Evolutionary conservation across 2,329 filamentous ascomycete species (phyloP).

Genomic region (Byssoonygena ceratinophila): DNA sequence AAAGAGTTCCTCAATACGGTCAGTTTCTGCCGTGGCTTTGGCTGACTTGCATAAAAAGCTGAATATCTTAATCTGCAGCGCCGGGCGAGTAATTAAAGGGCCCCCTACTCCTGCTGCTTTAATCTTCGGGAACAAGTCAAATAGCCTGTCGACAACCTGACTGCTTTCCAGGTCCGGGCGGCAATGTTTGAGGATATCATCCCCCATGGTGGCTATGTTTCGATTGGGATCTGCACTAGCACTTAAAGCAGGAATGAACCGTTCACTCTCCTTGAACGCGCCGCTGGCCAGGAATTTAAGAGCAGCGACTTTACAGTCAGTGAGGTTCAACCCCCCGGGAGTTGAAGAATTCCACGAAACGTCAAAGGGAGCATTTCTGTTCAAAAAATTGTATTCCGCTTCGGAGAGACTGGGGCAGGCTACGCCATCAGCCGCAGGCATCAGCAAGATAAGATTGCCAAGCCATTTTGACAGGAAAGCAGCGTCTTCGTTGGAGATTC

Average conservation of each 20-base stretch:
- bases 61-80: slow-evolving; percentile 68
- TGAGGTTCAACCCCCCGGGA: slow-evolving; percentile 53
- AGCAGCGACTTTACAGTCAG: slow-evolving; percentile 58
- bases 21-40: slow-evolving; percentile 7
- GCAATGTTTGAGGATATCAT: slow-evolving; percentile 76
- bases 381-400: slow-evolving; percentile 59
- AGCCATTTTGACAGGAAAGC: slow-evolving; percentile 64
- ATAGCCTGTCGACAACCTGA: slow-evolving; percentile 54
- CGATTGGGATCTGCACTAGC: slow-evolving; percentile 68
- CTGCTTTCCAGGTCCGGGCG: slow-evolving; percentile 58
- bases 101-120: slow-evolving; percentile 28
- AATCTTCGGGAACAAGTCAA: slow-evolving; percentile 60
- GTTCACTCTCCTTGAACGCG: slow-evolving; percentile 71
- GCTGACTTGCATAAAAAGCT: slow-evolving; percentile 62
- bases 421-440: slow-evolving; percentile 36
- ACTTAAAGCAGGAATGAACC: slow-evolving; percentile 72
- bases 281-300: slow-evolving; percentile 69
- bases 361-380: slow-evolving; percentile 42
- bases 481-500: slow-evolving; percentile 61
- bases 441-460: slow-evolving; percentile 63
- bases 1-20: slow-evolving; percentile 2
- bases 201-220: slow-evolving; percentile 70
- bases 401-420: slow-evolving; percentile 52
- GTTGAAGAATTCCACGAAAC: slow-evolving; percentile 53
- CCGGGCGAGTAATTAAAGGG: slow-evolving; percentile 45